phyloP scores from a whole-genome alignment of 345 rosid species.

The Firmiana major region DNA sequence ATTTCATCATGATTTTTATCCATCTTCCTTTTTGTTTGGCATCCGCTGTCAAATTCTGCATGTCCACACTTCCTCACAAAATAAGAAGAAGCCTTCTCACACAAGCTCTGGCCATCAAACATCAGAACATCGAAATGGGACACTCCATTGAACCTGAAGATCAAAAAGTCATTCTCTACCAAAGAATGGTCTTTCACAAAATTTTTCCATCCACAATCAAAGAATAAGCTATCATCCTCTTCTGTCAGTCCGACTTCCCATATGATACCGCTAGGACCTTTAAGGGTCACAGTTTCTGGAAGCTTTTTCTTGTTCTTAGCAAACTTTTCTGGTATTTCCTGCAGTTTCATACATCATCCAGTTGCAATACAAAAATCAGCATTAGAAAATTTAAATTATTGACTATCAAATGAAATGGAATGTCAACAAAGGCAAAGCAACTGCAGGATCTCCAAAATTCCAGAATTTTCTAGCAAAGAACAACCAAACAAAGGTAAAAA shows the following conservation, averaged over 20 bases:
- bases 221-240: conserved; percentile 35
- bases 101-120: conserved; percentile 52
- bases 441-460: background rate
- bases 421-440: background rate
- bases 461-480: background rate
- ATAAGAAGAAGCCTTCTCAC: conserved; percentile 67
- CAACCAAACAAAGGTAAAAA: background rate
- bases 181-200: conserved; percentile 55
- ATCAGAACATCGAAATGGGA: conserved; percentile 66
- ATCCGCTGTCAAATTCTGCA: conserved; percentile 25
- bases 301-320: conserved; percentile 48
- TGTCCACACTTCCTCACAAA: conserved; percentile 47
- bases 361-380: background rate
- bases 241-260: conserved; percentile 51
- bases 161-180: conserved; percentile 56
- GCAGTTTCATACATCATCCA: conserved; percentile 20
- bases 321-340: conserved; percentile 65
- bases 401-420: background rate
- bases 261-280: conserved; percentile 58
- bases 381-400: background rate
- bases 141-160: conserved; percentile 62
- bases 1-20: conserved; percentile 26
- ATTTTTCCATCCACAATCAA: conserved; percentile 57
- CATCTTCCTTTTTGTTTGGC: conserved; percentile 24
- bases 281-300: conserved; percentile 48